Percentiles rank a stretch among this genome's conserved stretches.
phyloP scores from a whole-genome alignment of 1,284 basidiomycete species.

The Cryptococcus amylolentus region DNA sequence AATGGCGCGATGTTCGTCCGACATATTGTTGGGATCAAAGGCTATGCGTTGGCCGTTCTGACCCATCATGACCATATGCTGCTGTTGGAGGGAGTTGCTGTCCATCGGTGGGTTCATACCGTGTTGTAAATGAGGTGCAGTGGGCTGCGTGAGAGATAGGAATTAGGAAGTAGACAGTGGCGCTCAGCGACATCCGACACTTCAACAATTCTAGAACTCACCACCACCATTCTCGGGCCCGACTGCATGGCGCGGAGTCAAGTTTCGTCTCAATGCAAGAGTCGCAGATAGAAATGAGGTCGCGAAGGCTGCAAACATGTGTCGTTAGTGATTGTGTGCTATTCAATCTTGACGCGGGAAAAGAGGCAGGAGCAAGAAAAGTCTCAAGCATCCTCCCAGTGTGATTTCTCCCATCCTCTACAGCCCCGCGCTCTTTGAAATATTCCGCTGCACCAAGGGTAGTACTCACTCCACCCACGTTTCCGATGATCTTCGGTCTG shows the following conservation, averaged over 20 bases:
- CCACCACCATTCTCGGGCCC: slow-evolving; percentile 16
- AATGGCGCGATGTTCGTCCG: slow-evolving; percentile 10
- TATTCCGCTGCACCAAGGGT: neutral
- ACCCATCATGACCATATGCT: slow-evolving; percentile 11
- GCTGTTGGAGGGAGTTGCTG: slow-evolving; percentile 8
- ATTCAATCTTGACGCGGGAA: neutral
- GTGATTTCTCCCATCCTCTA: too few species aligned
- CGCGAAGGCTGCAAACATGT: neutral
- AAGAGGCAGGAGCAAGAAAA: neutral
- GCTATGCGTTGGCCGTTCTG: slow-evolving; percentile 8
- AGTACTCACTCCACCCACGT: neutral
- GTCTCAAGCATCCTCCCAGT: neutral
- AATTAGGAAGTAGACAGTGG: neutral
- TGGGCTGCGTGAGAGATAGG: slow-evolving; percentile 2
- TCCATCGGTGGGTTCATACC: slow-evolving; percentile 13
- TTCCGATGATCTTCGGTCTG: slow-evolving; percentile 1
- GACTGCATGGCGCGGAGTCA: slow-evolving; percentile 10
- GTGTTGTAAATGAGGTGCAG: slow-evolving; percentile 15
- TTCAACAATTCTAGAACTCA: slow-evolving; percentile 1
- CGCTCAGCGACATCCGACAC: neutral
- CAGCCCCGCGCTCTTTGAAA: neutral
- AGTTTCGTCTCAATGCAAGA: too few species aligned
- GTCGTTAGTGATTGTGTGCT: neutral
- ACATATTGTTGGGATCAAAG: slow-evolving; percentile 5
- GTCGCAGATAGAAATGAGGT: neutral